Evolutionary conservation across 1,139 yeast genomes (phyloP).

Genomic region (Debaryomyces nepalensis): DNA sequence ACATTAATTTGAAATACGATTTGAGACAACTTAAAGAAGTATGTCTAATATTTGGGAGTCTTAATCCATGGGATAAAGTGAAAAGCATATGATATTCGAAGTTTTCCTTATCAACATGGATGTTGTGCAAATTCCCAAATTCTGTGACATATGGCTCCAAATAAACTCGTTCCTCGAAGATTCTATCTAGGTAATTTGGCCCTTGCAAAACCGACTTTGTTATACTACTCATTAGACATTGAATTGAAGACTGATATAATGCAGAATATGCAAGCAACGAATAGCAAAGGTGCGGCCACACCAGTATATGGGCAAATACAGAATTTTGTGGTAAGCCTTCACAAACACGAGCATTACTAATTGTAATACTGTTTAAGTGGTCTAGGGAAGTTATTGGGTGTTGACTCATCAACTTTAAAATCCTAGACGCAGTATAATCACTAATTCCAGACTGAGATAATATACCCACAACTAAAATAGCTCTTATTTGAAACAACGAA

Average conservation of each 20-base stretch:
- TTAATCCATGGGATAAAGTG: slow-evolving; percentile 64
- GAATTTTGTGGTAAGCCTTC: slow-evolving; percentile 65
- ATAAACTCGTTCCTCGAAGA: slow-evolving; percentile 43
- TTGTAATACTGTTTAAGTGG: slow-evolving; percentile 40
- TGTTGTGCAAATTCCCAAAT: slow-evolving; percentile 50
- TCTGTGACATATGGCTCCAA: slow-evolving; percentile 49
- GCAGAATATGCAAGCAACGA: slow-evolving; percentile 38
- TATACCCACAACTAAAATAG: slow-evolving; percentile 73
- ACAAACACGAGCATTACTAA: slow-evolving; percentile 63
- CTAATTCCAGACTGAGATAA: slow-evolving; percentile 66
- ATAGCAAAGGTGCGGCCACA: slow-evolving; percentile 64
- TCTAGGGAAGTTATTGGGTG: slow-evolving; percentile 38
- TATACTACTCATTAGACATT: slow-evolving; percentile 38
- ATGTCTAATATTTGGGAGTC: slow-evolving; percentile 63
- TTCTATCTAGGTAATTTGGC: slow-evolving; percentile 28
- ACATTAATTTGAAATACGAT: slow-evolving; percentile 52
- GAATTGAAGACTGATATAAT: slow-evolving; percentile 60
- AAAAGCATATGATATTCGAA: slow-evolving; percentile 61
- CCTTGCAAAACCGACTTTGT: slow-evolving; percentile 31
- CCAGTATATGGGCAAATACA: slow-evolving; percentile 56
- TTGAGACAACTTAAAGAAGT: slow-evolving; percentile 58
- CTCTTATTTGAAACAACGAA: slow-evolving; percentile 72
- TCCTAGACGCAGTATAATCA: slow-evolving; percentile 59
- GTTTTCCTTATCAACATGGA: slow-evolving; percentile 48
- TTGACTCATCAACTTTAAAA: slow-evolving; percentile 38